These are phyloP conservation scores for Fraxinus cuspidata DNA, from an alignment of 257 asterid species.

Conservation along the genomic window DNA sequence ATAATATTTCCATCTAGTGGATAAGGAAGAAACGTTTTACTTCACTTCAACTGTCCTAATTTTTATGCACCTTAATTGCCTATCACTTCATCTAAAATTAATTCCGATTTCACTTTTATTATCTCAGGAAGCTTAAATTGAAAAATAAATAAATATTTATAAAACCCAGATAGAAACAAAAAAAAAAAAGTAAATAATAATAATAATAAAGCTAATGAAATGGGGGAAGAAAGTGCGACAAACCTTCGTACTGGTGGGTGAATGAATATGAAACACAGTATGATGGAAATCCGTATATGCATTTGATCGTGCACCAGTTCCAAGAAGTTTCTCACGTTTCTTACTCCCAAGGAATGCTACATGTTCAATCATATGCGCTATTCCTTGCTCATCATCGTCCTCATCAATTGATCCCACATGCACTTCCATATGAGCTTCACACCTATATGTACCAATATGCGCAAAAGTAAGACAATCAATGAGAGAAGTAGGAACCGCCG, in stretches of 20 bases:
- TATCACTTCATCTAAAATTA: slow-evolving; percentile 20
- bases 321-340: slow-evolving; percentile 98
- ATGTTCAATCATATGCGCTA: slow-evolving; percentile 99
- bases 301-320: slow-evolving; percentile 98
- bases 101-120: neutral
- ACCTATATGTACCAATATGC: slow-evolving; percentile 47
- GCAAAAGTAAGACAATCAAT: neutral
- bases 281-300: slow-evolving; percentile 99
- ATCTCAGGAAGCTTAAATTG: neutral
- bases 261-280: slow-evolving; percentile 97
- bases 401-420: slow-evolving; percentile 98
- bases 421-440: slow-evolving; percentile 99
- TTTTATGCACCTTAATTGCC: neutral
- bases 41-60: slow-evolving; percentile 6
- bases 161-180: neutral
- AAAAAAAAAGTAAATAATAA: neutral
- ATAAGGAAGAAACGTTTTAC: neutral
- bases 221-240: slow-evolving; percentile 5
- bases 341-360: slow-evolving; percentile 99
- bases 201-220: neutral
- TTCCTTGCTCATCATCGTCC: slow-evolving; percentile 99
- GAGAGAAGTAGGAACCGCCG: neutral
- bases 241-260: slow-evolving; percentile 92
- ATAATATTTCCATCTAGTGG: neutral
- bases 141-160: slow-evolving; percentile 7